Conservation (phyloP, 331 rosid species). For the Pyrus hybrid region DNA sequence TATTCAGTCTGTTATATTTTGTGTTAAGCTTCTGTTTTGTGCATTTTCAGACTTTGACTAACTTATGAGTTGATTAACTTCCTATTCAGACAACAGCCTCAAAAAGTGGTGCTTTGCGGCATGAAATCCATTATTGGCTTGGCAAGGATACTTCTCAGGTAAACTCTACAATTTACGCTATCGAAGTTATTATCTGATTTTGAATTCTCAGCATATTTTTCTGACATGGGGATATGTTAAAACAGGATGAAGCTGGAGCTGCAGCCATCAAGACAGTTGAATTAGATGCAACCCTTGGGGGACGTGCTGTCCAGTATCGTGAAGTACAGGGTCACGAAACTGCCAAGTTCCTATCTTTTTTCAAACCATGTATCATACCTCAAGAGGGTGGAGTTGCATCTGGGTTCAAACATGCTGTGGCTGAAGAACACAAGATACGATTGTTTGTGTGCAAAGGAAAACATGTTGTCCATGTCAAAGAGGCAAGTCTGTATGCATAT, state of each 20-base stretch:
- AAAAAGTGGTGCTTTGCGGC: slow-evolving; percentile 82
- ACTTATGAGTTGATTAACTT: not conserved
- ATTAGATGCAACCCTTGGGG: slow-evolving; percentile 97
- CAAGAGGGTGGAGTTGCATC: slow-evolving; percentile 93
- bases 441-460: slow-evolving; percentile 87
- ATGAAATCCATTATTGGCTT: slow-evolving; percentile 97
- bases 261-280: slow-evolving; percentile 97
- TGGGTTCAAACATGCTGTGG: slow-evolving; percentile 87
- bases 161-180: slow-evolving; percentile 1
- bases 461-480: slow-evolving; percentile 94
- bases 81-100: slow-evolving; percentile 63
- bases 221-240: slow-evolving; percentile 13
- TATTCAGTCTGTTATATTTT: not conserved
- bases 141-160: slow-evolving; percentile 95
- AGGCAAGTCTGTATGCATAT: slow-evolving; percentile 50
- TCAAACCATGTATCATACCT: slow-evolving; percentile 97
- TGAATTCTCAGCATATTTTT: slow-evolving; percentile 1
- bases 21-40: not conserved
- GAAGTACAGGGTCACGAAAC: slow-evolving; percentile 98
- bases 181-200: slow-evolving; percentile 9
- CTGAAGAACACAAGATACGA: slow-evolving; percentile 71
- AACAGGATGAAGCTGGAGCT: slow-evolving; percentile 94
- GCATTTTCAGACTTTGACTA: not conserved
- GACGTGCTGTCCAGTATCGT: slow-evolving; percentile 96
- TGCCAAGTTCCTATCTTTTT: slow-evolving; percentile 79